These are phyloP conservation scores for Pterocarpus santalinus DNA, from an alignment of 306 rosid species.

Conservation along the genomic window DNA sequence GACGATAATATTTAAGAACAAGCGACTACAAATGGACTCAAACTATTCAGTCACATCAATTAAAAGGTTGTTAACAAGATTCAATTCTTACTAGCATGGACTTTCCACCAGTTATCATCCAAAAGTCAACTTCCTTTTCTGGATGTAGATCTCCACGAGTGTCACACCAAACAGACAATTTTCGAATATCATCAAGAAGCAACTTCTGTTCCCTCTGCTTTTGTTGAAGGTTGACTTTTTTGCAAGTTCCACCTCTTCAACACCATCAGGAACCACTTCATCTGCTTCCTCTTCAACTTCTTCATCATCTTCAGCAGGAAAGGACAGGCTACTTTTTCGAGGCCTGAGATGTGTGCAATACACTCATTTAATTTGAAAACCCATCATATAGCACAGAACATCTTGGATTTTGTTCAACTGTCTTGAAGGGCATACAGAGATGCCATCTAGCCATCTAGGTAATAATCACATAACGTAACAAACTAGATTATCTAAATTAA, in stretches of 20 bases:
- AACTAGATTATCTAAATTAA: conserved; percentile 30
- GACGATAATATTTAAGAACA: conserved; percentile 37
- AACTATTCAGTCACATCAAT: conserved; percentile 39
- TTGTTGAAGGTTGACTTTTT: conserved; percentile 78
- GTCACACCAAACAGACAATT: conserved; percentile 75
- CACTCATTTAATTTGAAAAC: conserved; percentile 47
- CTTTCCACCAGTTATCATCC: conserved; percentile 89
- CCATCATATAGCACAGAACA: conserved; percentile 41
- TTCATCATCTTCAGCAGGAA: conserved; percentile 91
- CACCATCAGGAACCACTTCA: conserved; percentile 98
- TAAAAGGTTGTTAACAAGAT: conserved; percentile 39
- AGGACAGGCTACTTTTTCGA: conserved; percentile 86
- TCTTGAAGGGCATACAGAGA: conserved; percentile 13
- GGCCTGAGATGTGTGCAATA: conserved; percentile 71
- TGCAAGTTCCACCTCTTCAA: conserved; percentile 98
- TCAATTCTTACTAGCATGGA: conserved; percentile 77
- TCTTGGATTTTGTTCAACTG: conserved; percentile 32
- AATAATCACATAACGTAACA: conserved; percentile 3
- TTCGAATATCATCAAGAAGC: conserved; percentile 86
- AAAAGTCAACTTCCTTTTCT: conserved; percentile 86
- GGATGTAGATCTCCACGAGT: conserved; percentile 62
- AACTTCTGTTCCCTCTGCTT: conserved; percentile 83
- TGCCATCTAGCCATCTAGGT: conserved; percentile 10
- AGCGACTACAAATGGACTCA: conserved; percentile 33
- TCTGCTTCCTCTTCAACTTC: conserved; percentile 98